These are phyloP conservation scores for Aspergillus glaucus DNA, from an alignment of 2,329 filamentous ascomycete genomes.

Conservation along the genomic window DNA sequence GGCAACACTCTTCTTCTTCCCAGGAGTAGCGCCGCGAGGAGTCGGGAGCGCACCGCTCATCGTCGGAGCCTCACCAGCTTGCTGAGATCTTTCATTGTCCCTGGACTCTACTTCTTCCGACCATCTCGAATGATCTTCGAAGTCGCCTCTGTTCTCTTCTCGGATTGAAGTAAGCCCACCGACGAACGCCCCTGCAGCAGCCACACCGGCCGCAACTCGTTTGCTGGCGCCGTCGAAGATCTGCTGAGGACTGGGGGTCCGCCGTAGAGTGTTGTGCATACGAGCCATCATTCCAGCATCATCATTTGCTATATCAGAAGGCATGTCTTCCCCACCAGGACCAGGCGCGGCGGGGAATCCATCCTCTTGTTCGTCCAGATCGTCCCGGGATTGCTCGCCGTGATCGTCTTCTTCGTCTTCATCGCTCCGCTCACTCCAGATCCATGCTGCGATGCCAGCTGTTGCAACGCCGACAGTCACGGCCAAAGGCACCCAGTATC, in stretches of 20 bases:
- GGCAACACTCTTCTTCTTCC: slow-evolving; percentile 69
- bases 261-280: slow-evolving; percentile 72
- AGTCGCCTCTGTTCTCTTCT: slow-evolving; percentile 74
- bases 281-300: slow-evolving; percentile 62
- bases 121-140: slow-evolving; percentile 84
- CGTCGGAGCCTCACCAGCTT: slow-evolving; percentile 10
- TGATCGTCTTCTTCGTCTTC: slow-evolving; percentile 56
- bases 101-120: slow-evolving; percentile 78
- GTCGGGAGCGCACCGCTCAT: slow-evolving; percentile 26
- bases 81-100: slow-evolving; percentile 29
- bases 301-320: slow-evolving; percentile 28
- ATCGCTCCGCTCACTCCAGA: slow-evolving; percentile 81
- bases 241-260: slow-evolving; percentile 81
- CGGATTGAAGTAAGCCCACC: slow-evolving; percentile 76
- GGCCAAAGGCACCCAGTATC: slow-evolving; percentile 84
- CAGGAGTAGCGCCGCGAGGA: slow-evolving; percentile 22
- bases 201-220: slow-evolving; percentile 72
- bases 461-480: slow-evolving; percentile 84
- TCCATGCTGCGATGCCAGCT: slow-evolving; percentile 80
- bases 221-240: slow-evolving; percentile 78
- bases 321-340: slow-evolving; percentile 15
- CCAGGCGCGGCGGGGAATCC: slow-evolving; percentile 19
- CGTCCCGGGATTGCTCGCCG: slow-evolving; percentile 35
- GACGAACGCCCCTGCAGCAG: slow-evolving; percentile 74
- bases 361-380: slow-evolving; percentile 15